Conservation (phyloP, 1,284 basidiomycete genomes). For the Earliella scabrosa region DNA sequence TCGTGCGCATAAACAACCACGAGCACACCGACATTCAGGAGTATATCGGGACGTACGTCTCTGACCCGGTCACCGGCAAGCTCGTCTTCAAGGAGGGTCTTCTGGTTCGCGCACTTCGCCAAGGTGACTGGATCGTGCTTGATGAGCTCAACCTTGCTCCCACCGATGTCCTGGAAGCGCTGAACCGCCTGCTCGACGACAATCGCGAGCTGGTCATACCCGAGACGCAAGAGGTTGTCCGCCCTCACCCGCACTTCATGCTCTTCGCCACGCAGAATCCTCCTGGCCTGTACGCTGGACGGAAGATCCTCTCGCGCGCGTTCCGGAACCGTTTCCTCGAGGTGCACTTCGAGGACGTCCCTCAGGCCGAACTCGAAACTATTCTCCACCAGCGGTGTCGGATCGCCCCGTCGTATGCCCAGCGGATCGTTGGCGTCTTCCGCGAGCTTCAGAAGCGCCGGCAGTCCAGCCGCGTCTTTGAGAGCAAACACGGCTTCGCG, state of each 20-base stretch:
- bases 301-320: conserved; percentile 94
- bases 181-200: conserved; percentile 96
- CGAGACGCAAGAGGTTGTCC: conserved; percentile 95
- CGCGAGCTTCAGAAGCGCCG: conserved; percentile 92
- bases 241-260: conserved; percentile 96
- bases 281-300: conserved; percentile 94
- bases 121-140: conserved; percentile 97
- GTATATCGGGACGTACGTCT: conserved; percentile 96
- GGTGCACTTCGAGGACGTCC: conserved; percentile 98
- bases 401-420: conserved; percentile 93
- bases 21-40: conserved; percentile 99
- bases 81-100: conserved; percentile 95
- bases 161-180: conserved; percentile 96
- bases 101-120: conserved; percentile 89
- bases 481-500: conserved; percentile 96
- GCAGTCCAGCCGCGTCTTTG: conserved; percentile 92
- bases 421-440: conserved; percentile 92
- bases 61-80: conserved; percentile 91
- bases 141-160: conserved; percentile 98
- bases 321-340: conserved; percentile 99
- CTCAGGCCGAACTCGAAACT: conserved; percentile 90
- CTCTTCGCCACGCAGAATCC: conserved; percentile 99
- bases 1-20: conserved; percentile 99
- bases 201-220: conserved; percentile 97
- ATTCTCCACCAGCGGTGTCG: conserved; percentile 90